Base-by-base conservation (phyloP, 225 moss, liverwort and hornwort species). In the Physcomitrellopsis africana region DNA sequence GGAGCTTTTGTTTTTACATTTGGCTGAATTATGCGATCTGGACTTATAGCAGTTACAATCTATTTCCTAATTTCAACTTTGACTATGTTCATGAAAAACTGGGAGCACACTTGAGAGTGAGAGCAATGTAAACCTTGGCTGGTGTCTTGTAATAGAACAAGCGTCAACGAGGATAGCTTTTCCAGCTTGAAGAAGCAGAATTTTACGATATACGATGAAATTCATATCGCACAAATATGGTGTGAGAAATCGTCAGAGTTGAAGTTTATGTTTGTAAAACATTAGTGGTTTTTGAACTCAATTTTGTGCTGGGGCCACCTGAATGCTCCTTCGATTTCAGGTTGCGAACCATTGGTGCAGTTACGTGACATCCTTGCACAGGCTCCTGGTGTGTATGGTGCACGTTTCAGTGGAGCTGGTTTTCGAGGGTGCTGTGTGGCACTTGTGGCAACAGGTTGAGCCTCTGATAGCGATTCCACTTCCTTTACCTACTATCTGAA, bases 381-480 rank as follows among this genome's bases (percentile, higher is more conserved):
- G 13, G 99, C 99, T 24, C 99, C 95, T 17, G 99, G 99, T 45
- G 90, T 99, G 13, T 88, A 85, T 7, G 99, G 99, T 51, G 93
- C 99, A 20, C 86, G 99, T 26, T 99, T 95, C 61, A 92, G 95
- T 83, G 99, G 99, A 84, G 99, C 99, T 72, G 99, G 99, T 7
- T 99, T 99, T 71, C 89, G 99, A 74, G 99, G 99, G 20, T 99
- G 99, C 63, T 99, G 99, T 84, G 95, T 99, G 46, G 99, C 92
- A 52, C 86, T 99, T 23, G 99, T 95, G 62, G 86, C 86, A 68
- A 24, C 81, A 86, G 86, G 86, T 86, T 73, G 71, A 46, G 64
- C 48, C 55, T 66, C 71, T 71, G 55, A 71, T 52, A 20, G 44
- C 15, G 17, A 72, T 10, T 17, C 10, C 24, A 29, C 23, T 27